phyloP scores from a whole-genome alignment of 75 land plant genomes.

The Pinus albicaulis region DNA sequence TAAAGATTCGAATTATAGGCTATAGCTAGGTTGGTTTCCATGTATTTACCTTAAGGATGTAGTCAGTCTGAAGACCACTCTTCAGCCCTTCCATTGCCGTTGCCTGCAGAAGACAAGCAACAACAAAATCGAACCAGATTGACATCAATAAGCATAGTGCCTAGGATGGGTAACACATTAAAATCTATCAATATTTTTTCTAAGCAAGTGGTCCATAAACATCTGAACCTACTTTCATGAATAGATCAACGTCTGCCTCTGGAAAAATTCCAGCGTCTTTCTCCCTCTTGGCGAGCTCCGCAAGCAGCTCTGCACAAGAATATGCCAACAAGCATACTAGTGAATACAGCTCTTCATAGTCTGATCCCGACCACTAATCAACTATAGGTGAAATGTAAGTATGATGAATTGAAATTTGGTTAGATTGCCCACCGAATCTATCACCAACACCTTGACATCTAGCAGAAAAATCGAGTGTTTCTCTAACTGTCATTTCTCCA shows the following conservation, averaged over 20 bases:
- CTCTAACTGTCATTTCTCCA: constrained; percentile 90
- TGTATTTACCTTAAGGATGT: constrained; percentile 57
- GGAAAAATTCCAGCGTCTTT: constrained; percentile 82
- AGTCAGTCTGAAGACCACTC: constrained; percentile 62
- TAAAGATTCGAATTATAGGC: background rate
- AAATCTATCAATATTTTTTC: background rate
- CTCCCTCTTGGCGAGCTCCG: constrained; percentile 85
- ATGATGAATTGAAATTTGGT: background rate
- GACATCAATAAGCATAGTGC: background rate
- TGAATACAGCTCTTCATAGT: background rate
- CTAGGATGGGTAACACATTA: background rate
- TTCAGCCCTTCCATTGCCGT: constrained; percentile 60
- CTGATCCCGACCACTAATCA: background rate
- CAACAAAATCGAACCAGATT: background rate
- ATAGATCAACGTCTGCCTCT: constrained; percentile 86
- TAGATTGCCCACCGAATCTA: constrained; percentile 47
- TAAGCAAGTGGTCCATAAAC: background rate
- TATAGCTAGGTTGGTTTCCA: background rate
- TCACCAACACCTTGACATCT: constrained; percentile 88
- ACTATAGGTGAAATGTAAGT: too few relatives aligned
- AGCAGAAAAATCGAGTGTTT: constrained; percentile 87
- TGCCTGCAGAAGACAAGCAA: constrained; percentile 30
- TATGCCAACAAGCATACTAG: background rate
- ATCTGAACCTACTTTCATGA: constrained; percentile 76
- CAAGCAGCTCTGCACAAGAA: constrained; percentile 51